Base-by-base conservation (phyloP, 805 yeast genomes). In the Cyberlindnera maclurae region DNA sequence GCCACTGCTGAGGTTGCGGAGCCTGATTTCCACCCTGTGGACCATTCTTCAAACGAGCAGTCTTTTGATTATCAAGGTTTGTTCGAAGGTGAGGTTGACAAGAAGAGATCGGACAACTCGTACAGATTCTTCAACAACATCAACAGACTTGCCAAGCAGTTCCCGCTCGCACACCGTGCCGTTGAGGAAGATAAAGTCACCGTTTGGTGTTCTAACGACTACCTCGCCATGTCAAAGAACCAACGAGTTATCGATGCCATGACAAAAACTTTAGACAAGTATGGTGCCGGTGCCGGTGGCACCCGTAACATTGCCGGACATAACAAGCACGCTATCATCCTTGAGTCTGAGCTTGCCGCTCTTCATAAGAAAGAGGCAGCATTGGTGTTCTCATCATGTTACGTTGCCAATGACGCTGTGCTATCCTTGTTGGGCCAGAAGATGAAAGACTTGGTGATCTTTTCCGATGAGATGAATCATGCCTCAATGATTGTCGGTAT, bases 271-370 rank as follows among this genome's bases (percentile, higher is more conserved):
- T 71, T 93, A 61, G 83, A 82, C 52, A 78, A 75, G 66, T 93
- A 93, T 60, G 99, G 99, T 54, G 83, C 96, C 4, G 99, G 99
- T 53, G 96, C 99, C 8, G 99, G 99, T 57, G 99, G 99, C 51
- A 93, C 99, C 35, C 76, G 99, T 58, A 93, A 93, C 66, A 93
- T 93, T 60, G 98, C 99, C 2, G 99, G 99, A 45, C 98, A 93
- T 63, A 93, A 93, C 63, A 63, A 67, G 42, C 90, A 83, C 53
- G 95, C 97, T n/a, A 77, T 93, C 56, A 72, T 71, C 49, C 73
- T 93, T 56, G 99, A 93, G 64, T 67, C 82, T 16, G 89, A 86
- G 54, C 58, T 87, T 36, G 97, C 98, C 15, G 79, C 87, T 31
- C 73, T 93, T 51, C 97, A 93, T 66, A 82, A 85, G 60, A 94